Percentiles rank a stretch among this genome's conserved stretches.
Conservation (phyloP, 352 stramenopile genomes). For the Globisporangium ultimum region DNA sequence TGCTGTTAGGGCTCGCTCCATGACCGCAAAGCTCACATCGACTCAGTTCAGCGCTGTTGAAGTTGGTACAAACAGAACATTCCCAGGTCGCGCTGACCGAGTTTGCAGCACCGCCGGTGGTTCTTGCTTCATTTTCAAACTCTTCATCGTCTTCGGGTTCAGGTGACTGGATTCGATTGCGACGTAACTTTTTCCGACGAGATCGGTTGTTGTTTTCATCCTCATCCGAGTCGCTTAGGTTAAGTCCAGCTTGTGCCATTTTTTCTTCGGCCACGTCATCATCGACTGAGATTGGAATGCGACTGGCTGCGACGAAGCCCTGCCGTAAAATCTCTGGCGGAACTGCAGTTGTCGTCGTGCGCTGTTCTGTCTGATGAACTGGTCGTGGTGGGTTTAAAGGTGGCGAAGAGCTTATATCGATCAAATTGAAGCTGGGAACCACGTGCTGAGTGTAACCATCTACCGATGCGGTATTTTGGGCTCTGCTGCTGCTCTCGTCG, state of each 20-base stretch:
- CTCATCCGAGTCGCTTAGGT: constrained; percentile 51
- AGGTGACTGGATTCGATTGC: constrained; percentile 6
- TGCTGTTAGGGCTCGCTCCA: constrained; percentile 1
- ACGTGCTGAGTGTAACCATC: background rate
- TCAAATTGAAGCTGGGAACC: constrained; percentile 2
- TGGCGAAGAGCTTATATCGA: constrained; percentile 11
- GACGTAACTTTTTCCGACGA: constrained; percentile 8
- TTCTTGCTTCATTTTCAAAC: background rate
- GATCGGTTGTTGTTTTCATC: constrained; percentile 20
- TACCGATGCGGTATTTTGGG: background rate
- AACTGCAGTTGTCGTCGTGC: background rate
- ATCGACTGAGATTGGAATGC: constrained; percentile 13
- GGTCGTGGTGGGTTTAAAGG: background rate
- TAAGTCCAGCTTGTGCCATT: constrained; percentile 41
- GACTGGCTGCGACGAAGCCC: constrained; percentile 12
- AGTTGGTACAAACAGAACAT: constrained; percentile 58
- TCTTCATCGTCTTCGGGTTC: constrained; percentile 14
- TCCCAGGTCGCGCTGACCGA: constrained; percentile 5
- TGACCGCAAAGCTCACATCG: constrained; percentile 46
- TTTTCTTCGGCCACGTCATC: constrained; percentile 31
- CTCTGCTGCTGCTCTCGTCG: background rate
- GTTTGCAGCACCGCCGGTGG: background rate
- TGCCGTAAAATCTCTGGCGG: constrained; percentile 5
- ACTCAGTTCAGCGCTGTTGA: constrained; percentile 29
- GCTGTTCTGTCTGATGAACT: background rate